These are phyloP conservation scores for Epicoccum sorghinum DNA, from an alignment of 2,329 filamentous ascomycete genomes.

Conservation along the genomic window DNA sequence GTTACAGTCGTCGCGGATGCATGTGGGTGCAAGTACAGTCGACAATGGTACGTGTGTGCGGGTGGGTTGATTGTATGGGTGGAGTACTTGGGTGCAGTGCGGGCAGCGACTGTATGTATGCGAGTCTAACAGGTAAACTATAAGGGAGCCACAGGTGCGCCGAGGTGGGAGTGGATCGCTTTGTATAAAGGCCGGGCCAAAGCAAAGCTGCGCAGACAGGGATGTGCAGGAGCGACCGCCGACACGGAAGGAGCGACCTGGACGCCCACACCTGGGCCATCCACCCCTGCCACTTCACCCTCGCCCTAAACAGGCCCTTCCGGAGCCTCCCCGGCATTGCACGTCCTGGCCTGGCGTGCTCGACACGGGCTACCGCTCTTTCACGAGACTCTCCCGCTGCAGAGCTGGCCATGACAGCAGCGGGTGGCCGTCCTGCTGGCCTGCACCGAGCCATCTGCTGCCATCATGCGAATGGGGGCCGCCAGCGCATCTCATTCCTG, in stretches of 20 bases:
- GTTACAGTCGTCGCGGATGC: slow-evolving; percentile 28
- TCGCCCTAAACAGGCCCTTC: slow-evolving; percentile 23
- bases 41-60: neutral
- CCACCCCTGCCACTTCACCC: slow-evolving; percentile 17
- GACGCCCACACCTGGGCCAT: slow-evolving; percentile 23
- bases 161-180: slow-evolving; percentile 28
- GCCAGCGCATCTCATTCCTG: slow-evolving; percentile 15
- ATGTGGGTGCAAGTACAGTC: slow-evolving; percentile 17
- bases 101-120: neutral
- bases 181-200: slow-evolving; percentile 27
- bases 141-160: slow-evolving; percentile 9
- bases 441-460: slow-evolving; percentile 5
- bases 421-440: neutral
- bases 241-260: slow-evolving; percentile 26
- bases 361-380: slow-evolving; percentile 20
- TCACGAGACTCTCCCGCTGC: slow-evolving; percentile 8
- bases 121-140: neutral
- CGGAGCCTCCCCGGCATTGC: slow-evolving; percentile 33
- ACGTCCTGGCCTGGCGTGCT: slow-evolving; percentile 22
- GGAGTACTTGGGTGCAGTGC: neutral
- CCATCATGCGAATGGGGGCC: neutral
- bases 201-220: slow-evolving; percentile 23
- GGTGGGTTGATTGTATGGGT: neutral
- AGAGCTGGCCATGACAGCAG: slow-evolving; percentile 10
- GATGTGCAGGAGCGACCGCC: slow-evolving; percentile 23